These are phyloP conservation scores for Lepiota subincarnata DNA, from an alignment of 768 basidiomycete genomes.

Conservation along the genomic window DNA sequence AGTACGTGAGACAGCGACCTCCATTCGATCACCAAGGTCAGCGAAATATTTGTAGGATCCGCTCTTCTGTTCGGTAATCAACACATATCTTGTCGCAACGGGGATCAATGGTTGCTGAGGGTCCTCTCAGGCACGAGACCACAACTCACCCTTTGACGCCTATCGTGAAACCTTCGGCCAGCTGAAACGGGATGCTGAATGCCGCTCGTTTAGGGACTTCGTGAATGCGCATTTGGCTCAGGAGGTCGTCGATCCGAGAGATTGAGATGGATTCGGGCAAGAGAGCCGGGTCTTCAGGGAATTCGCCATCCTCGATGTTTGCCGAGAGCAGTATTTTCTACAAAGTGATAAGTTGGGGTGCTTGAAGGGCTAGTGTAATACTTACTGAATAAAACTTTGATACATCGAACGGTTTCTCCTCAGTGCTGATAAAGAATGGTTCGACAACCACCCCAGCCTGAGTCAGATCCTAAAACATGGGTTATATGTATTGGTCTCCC, in stretches of 20 bases:
- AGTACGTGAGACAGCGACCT: conserved; percentile 67
- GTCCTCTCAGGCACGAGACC: neutral
- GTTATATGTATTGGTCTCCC: neutral
- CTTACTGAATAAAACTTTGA: conserved; percentile 77
- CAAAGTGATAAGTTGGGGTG: neutral
- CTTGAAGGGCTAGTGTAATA: neutral
- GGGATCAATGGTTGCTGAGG: neutral
- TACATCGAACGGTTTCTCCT: conserved; percentile 64
- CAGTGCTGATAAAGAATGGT: conserved; percentile 83
- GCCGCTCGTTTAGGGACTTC: conserved; percentile 80
- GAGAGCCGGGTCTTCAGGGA: conserved; percentile 36
- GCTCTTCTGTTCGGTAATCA: conserved; percentile 86
- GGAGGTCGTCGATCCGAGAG: conserved; percentile 70
- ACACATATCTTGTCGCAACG: conserved; percentile 63
- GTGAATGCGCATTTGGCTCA: conserved; percentile 76
- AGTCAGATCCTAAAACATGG: conserved; percentile 59
- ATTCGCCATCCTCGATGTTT: conserved; percentile 47
- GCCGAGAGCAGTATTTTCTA: conserved; percentile 61
- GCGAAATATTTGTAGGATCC: conserved; percentile 80
- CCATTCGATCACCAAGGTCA: conserved; percentile 73
- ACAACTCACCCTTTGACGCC: conserved; percentile 75
- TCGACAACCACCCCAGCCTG: conserved; percentile 78
- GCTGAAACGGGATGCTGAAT: conserved; percentile 77
- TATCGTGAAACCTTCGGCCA: conserved; percentile 71
- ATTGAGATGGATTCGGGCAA: conserved; percentile 73